Conservation (phyloP, 176 grass and related monocot species). For the Pontederia paniculata region DNA sequence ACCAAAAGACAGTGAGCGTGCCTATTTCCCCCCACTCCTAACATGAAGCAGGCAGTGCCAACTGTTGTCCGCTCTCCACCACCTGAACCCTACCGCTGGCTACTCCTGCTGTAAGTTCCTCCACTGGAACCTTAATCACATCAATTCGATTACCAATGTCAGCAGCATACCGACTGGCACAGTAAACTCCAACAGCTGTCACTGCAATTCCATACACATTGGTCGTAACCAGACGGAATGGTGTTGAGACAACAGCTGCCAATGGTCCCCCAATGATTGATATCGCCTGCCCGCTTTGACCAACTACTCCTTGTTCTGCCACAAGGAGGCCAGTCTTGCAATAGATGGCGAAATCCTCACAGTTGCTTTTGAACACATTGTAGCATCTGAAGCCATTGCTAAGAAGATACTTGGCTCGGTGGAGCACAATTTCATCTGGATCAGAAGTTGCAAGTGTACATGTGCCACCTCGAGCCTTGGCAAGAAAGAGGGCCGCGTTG, state of each 20-base stretch:
- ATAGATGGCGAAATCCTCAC: conserved; percentile 65
- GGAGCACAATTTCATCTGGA: conserved; percentile 21
- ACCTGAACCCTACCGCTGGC: conserved; percentile 14
- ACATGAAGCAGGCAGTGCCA: neutral
- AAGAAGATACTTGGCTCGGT: conserved; percentile 40
- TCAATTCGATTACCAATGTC: conserved; percentile 17
- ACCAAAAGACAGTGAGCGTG: too few relatives aligned
- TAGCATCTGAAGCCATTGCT: conserved; percentile 63
- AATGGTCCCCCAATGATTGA: conserved; percentile 19
- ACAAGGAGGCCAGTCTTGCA: conserved; percentile 71
- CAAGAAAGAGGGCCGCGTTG: conserved; percentile 44
- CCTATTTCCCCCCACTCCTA: neutral
- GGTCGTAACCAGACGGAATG: conserved; percentile 13
- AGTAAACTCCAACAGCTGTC: conserved; percentile 20
- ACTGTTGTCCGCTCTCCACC: conserved; percentile 9
- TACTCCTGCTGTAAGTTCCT: conserved; percentile 15
- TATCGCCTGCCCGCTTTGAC: conserved; percentile 49
- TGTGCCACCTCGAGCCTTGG: conserved; percentile 53
- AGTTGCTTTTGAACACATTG: conserved; percentile 70
- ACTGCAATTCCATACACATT: conserved; percentile 23
- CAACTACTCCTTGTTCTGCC: conserved; percentile 33
- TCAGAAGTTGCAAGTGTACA: conserved; percentile 50
- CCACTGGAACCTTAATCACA: conserved; percentile 4
- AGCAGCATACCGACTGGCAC: conserved; percentile 15
- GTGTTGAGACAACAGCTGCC: conserved; percentile 14